Percentiles rank a stretch among this genome's conserved stretches.
phyloP scores from a whole-genome alignment of 2,329 filamentous ascomycete genomes.

The Ophiostoma montium region DNA sequence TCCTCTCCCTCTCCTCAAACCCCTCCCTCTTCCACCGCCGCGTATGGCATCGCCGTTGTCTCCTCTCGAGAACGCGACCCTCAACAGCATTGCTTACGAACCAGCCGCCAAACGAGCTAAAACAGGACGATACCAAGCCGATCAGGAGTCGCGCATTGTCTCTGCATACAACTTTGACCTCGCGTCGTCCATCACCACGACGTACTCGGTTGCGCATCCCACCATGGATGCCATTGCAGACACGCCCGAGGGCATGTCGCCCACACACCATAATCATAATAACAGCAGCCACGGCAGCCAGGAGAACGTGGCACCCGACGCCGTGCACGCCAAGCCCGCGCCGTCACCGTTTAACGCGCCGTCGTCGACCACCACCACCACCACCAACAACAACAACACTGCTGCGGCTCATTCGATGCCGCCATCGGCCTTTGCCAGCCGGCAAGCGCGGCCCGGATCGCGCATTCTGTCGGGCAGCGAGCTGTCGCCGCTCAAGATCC shows the following conservation, averaged over 20 bases:
- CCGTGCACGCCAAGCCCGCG: neutral
- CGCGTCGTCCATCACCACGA: slow-evolving; percentile 13
- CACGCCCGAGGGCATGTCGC: slow-evolving; percentile 10
- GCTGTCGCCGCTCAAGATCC: slow-evolving; percentile 43
- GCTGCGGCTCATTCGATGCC: neutral
- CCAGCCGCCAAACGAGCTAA: slow-evolving; percentile 11
- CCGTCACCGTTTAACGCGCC: neutral
- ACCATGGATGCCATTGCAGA: slow-evolving; percentile 8
- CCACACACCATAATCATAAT: neutral
- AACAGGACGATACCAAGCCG: neutral
- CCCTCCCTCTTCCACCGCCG: neutral
- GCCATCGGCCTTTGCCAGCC: slow-evolving; percentile 6
- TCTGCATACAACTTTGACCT: slow-evolving; percentile 18
- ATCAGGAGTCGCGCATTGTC: neutral
- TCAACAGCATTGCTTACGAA: slow-evolving; percentile 23
- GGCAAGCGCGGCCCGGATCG: slow-evolving; percentile 18
- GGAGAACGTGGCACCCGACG: slow-evolving; percentile 29
- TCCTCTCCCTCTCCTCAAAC: neutral
- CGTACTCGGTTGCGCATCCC: neutral
- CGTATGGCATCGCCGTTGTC: slow-evolving; percentile 28
- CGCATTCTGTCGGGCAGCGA: slow-evolving; percentile 43
- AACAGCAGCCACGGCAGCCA: slow-evolving; percentile 16
- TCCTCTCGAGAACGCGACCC: slow-evolving; percentile 23
- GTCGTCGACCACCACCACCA: slow-evolving; percentile 27
- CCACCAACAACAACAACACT: neutral